A percentile compares a stretch with the other conserved stretches of the same genome.
These are phyloP conservation scores for Chytriomyces confervae DNA, from an alignment of 192 early-diverging fungal species.

Conservation along the genomic window DNA sequence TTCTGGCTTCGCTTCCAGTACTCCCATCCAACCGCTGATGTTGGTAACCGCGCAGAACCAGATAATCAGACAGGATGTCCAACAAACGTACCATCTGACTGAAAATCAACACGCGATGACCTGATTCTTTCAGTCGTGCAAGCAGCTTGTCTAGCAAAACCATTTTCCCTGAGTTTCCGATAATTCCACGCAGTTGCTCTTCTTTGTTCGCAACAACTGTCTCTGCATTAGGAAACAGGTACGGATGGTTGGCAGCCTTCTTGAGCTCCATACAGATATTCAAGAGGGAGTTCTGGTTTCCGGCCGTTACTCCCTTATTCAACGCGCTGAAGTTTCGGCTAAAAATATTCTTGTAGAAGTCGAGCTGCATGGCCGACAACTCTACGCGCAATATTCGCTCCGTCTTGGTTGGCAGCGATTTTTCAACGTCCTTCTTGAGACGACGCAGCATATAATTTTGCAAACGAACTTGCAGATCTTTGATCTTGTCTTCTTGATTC, in stretches of 20 bases:
- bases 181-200: constrained; percentile 79
- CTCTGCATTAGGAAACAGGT: constrained; percentile 58
- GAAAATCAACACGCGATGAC: constrained; percentile 97
- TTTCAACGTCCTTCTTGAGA: constrained; percentile 98
- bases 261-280: constrained; percentile 98
- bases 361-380: constrained; percentile 84
- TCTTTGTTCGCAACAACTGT: constrained; percentile 60
- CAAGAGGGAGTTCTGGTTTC: constrained; percentile 72
- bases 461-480: constrained; percentile 79
- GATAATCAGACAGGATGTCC: constrained; percentile 95
- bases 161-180: constrained; percentile 98
- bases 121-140: constrained; percentile 83
- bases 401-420: constrained; percentile 92
- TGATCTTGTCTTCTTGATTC: constrained; percentile 74
- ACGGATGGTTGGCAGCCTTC: constrained; percentile 97
- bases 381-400: constrained; percentile 96
- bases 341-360: constrained; percentile 94
- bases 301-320: constrained; percentile 63
- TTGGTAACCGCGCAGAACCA: constrained; percentile 81
- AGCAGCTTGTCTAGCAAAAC: constrained; percentile 94
- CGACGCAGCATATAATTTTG: constrained; percentile 93
- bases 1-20: constrained; percentile 85
- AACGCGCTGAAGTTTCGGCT: constrained; percentile 91
- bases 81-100: constrained; percentile 98
- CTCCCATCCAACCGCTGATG: constrained; percentile 96